These are phyloP conservation scores for Salicornia ramosissima DNA, from an alignment of 148 eudicot species.

Conservation along the genomic window DNA sequence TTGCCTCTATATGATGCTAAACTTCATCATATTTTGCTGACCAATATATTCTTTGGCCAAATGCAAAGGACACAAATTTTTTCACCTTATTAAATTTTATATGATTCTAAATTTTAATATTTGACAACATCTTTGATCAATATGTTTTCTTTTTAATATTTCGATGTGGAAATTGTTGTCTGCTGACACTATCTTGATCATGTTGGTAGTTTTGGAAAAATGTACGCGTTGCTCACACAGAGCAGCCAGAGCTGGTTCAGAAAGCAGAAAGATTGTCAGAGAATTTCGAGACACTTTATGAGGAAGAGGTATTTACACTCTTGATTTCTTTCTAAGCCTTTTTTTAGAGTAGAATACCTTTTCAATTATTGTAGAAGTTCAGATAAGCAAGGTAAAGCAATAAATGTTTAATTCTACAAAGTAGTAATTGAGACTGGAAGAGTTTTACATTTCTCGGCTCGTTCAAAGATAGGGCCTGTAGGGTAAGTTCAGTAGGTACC, in stretches of 20 bases:
- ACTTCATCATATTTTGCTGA: not conserved
- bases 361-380: too few relatives aligned
- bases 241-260: conserved; percentile 47
- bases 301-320: conserved; percentile 45
- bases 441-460: too few relatives aligned
- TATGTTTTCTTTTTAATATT: too few relatives aligned
- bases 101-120: too few relatives aligned
- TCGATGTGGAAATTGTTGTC: not conserved
- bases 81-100: too few relatives aligned
- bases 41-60: not conserved
- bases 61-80: not conserved
- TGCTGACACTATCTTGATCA: conserved; percentile 25
- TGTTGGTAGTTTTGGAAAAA: conserved; percentile 58
- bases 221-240: conserved; percentile 36
- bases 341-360: too few relatives aligned
- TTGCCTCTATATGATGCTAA: not conserved
- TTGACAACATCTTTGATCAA: too few relatives aligned
- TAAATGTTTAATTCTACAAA: too few relatives aligned
- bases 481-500: too few relatives aligned
- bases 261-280: conserved; percentile 44
- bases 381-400: too few relatives aligned
- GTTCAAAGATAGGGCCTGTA: too few relatives aligned
- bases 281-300: conserved; percentile 51
- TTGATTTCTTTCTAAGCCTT: not conserved
- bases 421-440: too few relatives aligned